phyloP scores from a whole-genome alignment of 495 filamentous ascomycete species.

The Sordaria brevicollis region DNA sequence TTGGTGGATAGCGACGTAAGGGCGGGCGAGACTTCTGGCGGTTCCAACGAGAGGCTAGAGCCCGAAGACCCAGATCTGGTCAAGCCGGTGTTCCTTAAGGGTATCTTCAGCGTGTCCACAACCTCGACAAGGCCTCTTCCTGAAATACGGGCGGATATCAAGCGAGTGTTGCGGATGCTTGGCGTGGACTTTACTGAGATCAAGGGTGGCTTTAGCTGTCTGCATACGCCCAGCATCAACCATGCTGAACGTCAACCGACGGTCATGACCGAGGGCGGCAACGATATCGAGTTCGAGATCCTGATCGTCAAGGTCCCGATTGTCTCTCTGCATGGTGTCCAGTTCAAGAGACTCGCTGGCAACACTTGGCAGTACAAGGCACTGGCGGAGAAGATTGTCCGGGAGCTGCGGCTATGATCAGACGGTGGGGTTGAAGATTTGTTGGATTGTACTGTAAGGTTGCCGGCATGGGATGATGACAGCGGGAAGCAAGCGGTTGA shows the following conservation, averaged over 20 bases:
- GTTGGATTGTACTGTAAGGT: not conserved
- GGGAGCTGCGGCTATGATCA: slow-evolving; percentile 66
- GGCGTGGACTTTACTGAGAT: slow-evolving; percentile 89
- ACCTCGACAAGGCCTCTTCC: slow-evolving; percentile 84
- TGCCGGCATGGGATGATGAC: not conserved
- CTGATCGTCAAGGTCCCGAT: slow-evolving; percentile 96
- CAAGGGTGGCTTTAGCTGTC: slow-evolving; percentile 83
- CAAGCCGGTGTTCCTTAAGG: slow-evolving; percentile 94
- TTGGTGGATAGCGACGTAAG: slow-evolving; percentile 26
- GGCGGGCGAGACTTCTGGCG: slow-evolving; percentile 33
- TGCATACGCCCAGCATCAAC: slow-evolving; percentile 81
- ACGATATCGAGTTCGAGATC: slow-evolving; percentile 81
- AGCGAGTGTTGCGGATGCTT: slow-evolving; percentile 76
- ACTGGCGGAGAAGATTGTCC: slow-evolving; percentile 90
- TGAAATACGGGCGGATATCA: slow-evolving; percentile 82
- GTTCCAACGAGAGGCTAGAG: slow-evolving; percentile 40
- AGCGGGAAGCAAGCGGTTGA: not conserved
- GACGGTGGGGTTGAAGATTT: not conserved
- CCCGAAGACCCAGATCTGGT: slow-evolving; percentile 50
- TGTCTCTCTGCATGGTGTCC: slow-evolving; percentile 85
- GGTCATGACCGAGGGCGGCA: slow-evolving; percentile 28
- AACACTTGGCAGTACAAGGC: slow-evolving; percentile 98
- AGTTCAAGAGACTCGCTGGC: slow-evolving; percentile 95
- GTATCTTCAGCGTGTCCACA: slow-evolving; percentile 93
- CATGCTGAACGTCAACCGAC: slow-evolving; percentile 5